phyloP scores from a whole-genome alignment of 176 grass and related monocot genomes.

The Eleusine coracana region DNA sequence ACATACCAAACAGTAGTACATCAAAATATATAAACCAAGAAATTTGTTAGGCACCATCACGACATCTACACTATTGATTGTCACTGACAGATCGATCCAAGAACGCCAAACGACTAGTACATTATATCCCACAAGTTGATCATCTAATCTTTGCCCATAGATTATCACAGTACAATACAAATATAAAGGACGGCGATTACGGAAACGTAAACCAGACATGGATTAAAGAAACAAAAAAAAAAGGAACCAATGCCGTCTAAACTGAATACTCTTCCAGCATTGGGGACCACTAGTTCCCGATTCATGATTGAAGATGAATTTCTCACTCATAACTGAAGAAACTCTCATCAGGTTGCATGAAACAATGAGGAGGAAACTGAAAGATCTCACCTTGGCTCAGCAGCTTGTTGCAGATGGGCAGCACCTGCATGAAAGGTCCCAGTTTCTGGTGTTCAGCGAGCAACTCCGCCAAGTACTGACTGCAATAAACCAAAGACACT shows the following conservation, averaged over 20 bases:
- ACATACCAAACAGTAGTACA: background rate
- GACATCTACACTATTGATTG: background rate
- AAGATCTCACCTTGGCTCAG: constrained; percentile 84
- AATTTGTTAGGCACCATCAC: constrained; percentile 2
- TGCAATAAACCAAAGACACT: constrained; percentile 37
- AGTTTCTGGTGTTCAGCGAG: constrained; percentile 95
- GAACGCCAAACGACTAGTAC: constrained; percentile 1
- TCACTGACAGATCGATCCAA: constrained; percentile 12
- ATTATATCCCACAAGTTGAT: constrained; percentile 31
- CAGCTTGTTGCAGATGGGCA: constrained; percentile 92
- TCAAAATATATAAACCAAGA: constrained; percentile 12
- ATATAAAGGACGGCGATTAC: constrained; percentile 17
- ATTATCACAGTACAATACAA: background rate
- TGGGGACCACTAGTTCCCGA: constrained; percentile 17
- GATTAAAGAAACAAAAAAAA: background rate
- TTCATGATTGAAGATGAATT: constrained; percentile 32
- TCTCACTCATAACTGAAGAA: constrained; percentile 12
- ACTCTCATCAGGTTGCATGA: constrained; percentile 33
- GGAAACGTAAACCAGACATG: constrained; percentile 11
- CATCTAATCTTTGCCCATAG: constrained; percentile 21
- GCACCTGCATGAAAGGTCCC: constrained; percentile 94
- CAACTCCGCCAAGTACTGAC: constrained; percentile 89
- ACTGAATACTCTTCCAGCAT: constrained; percentile 32
- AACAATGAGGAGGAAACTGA: constrained; percentile 33
- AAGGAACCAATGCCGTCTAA: constrained; percentile 39